phyloP scores from a whole-genome alignment of 495 filamentous ascomycete species.

The Polyplosphaeria fusca region DNA sequence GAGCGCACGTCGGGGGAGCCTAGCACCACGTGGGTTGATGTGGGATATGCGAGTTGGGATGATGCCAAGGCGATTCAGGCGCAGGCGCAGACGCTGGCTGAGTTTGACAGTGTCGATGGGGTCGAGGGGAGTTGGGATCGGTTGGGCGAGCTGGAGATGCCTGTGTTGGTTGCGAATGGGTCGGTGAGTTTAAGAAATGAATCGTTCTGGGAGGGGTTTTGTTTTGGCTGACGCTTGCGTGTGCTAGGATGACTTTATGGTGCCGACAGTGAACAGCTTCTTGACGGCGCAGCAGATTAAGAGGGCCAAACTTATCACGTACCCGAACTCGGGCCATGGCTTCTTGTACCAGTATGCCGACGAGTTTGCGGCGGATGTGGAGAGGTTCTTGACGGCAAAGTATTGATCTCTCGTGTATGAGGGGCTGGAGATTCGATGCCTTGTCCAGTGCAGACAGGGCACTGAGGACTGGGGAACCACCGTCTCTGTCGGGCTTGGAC shows the following conservation, averaged over 20 bases:
- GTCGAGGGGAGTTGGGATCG: background rate
- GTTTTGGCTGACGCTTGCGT: too few relatives aligned
- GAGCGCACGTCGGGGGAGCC: background rate
- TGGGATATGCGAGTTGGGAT: background rate
- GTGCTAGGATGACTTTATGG: background rate
- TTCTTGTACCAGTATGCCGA: constrained; percentile 2
- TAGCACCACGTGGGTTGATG: background rate
- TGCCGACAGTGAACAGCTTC: background rate
- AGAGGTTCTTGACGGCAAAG: background rate
- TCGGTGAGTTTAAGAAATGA: background rate
- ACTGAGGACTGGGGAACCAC: too few relatives aligned
- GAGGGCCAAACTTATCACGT: background rate
- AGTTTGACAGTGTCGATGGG: background rate
- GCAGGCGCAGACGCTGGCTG: background rate
- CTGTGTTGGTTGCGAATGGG: background rate
- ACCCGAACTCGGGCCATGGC: background rate
- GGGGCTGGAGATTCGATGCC: too few relatives aligned
- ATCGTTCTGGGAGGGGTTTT: background rate
- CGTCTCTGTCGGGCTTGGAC: too few relatives aligned
- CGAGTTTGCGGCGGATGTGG: background rate
- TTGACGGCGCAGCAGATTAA: background rate
- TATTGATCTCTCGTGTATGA: too few relatives aligned
- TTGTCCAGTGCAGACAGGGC: too few relatives aligned
- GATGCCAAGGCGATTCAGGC: background rate
- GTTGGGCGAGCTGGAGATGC: background rate